Evolutionary conservation across 441 rosid genomes (phyloP).

Genomic region (Breynia disticha): DNA sequence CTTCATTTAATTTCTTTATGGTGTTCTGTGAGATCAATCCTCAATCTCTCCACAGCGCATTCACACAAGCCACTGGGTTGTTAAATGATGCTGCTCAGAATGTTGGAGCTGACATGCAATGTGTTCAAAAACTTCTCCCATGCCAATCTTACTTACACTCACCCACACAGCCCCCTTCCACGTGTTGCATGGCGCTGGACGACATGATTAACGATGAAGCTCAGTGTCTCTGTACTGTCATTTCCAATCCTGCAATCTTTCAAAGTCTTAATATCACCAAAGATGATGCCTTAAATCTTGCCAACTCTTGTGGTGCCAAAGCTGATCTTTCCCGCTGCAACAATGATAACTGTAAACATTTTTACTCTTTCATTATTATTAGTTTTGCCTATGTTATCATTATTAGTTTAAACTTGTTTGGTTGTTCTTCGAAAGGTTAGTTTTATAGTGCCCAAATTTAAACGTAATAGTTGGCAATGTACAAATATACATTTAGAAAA

Average conservation of each 20-base stretch:
- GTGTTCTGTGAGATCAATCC: not conserved
- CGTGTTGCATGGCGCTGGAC: not conserved
- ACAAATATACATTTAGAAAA: too few species aligned
- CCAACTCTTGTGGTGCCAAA: constrained; percentile 2
- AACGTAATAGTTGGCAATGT: too few species aligned
- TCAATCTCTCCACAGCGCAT: not conserved
- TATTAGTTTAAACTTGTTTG: too few species aligned
- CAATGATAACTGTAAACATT: not conserved
- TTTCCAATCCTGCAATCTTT: not conserved
- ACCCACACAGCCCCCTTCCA: not conserved
- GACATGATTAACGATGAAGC: not conserved
- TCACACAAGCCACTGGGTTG: not conserved
- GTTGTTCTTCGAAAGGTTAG: too few species aligned
- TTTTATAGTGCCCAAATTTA: too few species aligned
- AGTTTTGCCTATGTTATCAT: too few species aligned
- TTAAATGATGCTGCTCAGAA: not conserved
- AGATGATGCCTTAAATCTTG: not conserved
- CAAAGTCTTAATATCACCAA: not conserved
- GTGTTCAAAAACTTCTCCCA: not conserved
- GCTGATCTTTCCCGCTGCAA: constrained; percentile 1
- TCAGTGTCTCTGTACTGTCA: not conserved
- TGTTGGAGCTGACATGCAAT: not conserved
- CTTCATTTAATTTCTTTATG: not conserved
- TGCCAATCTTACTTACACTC: not conserved
- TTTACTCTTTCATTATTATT: not conserved